Evolutionary conservation across 306 rosid species (phyloP).

Genomic region (Quercus alba): DNA sequence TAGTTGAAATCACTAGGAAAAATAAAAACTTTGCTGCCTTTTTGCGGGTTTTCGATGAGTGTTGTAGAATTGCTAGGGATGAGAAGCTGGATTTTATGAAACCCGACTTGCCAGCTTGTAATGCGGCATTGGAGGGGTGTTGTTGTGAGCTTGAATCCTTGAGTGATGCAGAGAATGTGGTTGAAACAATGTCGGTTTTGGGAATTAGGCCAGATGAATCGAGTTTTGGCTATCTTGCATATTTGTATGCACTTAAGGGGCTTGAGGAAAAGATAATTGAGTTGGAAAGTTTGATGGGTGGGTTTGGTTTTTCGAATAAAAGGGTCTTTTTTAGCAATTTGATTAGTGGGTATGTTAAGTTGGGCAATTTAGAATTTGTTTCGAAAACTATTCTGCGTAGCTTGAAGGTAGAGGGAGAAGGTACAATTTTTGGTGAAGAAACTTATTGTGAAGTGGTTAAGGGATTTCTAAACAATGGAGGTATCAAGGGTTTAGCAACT

Average conservation of each 20-base stretch:
- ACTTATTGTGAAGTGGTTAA: constrained; percentile 61
- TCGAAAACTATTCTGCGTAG: constrained; percentile 51
- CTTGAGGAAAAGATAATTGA: constrained; percentile 58
- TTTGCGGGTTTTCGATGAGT: constrained; percentile 64
- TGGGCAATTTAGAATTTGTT: constrained; percentile 62
- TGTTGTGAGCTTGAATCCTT: constrained; percentile 69
- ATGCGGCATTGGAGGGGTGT: constrained; percentile 85
- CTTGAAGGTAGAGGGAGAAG: constrained; percentile 39
- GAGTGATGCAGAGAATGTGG: constrained; percentile 60
- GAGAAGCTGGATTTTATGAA: constrained; percentile 73
- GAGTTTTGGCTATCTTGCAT: constrained; percentile 77
- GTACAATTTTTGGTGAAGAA: constrained; percentile 51
- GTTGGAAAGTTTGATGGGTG: constrained; percentile 54
- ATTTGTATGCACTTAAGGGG: constrained; percentile 81
- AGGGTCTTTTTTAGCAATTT: constrained; percentile 48
- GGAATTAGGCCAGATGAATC: constrained; percentile 67
- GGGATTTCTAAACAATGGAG: constrained; percentile 58
- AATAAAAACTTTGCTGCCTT: constrained; percentile 54
- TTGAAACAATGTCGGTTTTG: constrained; percentile 62
- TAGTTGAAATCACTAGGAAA: constrained; percentile 59
- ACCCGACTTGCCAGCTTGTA: constrained; percentile 74
- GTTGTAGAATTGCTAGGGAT: constrained; percentile 61
- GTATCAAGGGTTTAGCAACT: constrained; percentile 58
- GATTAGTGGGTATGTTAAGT: constrained; percentile 64
- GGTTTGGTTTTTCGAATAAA: constrained; percentile 48